These are phyloP conservation scores for Neodidymelliopsis sp. DNA, from an alignment of 2,329 filamentous ascomycete species.

Conservation along the genomic window DNA sequence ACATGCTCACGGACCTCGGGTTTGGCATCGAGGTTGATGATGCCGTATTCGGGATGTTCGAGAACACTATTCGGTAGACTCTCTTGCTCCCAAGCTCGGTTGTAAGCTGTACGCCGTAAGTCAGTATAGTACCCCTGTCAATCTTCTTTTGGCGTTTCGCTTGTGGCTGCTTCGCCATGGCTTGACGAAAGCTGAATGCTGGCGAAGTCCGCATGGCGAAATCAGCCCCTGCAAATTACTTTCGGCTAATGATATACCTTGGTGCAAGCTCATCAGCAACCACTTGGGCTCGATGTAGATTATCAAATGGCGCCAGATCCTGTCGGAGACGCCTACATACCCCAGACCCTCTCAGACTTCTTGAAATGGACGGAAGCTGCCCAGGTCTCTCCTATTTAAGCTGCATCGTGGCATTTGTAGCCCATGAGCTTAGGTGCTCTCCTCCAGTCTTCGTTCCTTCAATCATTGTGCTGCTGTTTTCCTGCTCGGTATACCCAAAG, in stretches of 20 bases:
- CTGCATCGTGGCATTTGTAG: background rate
- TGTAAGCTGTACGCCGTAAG: background rate
- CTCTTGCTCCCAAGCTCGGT: background rate
- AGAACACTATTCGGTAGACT: background rate
- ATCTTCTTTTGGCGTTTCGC: slow-evolving; percentile 4
- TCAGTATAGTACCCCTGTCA: slow-evolving; percentile 1
- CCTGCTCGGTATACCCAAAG: slow-evolving; percentile 11
- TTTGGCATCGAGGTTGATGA: background rate
- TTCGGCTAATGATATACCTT: background rate
- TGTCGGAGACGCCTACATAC: slow-evolving; percentile 10
- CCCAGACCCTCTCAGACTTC: background rate
- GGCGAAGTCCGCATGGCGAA: background rate
- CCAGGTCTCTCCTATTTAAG: slow-evolving; percentile 1
- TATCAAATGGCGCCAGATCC: slow-evolving; percentile 1
- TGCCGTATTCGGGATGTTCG: background rate
- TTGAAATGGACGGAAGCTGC: background rate
- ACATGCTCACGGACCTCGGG: background rate
- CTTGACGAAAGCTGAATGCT: slow-evolving; percentile 3
- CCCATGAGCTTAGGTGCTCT: slow-evolving; percentile 22
- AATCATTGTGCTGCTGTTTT: slow-evolving; percentile 22
- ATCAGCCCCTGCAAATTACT: background rate
- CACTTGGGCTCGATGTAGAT: background rate
- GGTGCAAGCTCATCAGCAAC: background rate
- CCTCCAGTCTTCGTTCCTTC: slow-evolving; percentile 15
- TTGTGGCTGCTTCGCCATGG: slow-evolving; percentile 3